Base-by-base conservation (phyloP, 139 green algal species). In the Astrephomene gubernaculifera region DNA sequence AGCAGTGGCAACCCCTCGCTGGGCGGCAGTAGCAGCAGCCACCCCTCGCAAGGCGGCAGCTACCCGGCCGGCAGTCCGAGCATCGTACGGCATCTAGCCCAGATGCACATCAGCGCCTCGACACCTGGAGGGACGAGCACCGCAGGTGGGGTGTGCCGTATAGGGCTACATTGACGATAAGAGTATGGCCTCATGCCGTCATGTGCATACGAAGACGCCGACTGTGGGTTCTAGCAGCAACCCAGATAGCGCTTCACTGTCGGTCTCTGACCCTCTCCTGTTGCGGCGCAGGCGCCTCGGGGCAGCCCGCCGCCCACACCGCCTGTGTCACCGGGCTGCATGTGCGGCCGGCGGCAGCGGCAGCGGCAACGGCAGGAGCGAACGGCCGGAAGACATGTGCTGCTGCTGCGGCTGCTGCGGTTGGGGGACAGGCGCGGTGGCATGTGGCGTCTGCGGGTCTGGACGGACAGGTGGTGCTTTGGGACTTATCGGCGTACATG, bases 401-500 rank as follows among this genome's bases (percentile, higher is more conserved):
- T n/a, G n/a, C n/a, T n/a, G n/a, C n/a, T n/a, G n/a, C 29, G 35
- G 24, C 52, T 41, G 71, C n/a, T 43, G 70, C 14, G 33, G 19
- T 45, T 12, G 71, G 29, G 22, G 31, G 31, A 12, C 9, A 35
- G 19, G 4, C 0, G 35, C 44, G 19, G 10, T 81, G 73, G 73
- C 73, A 81, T 36, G 73, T 69, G 73, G 73, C 73, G 21, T 81
- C 73, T 2, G 36, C 52, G 25, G 73, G 73, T 6, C 53, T 81
- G 43, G 73, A 81, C 27, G 73, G 73, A 12, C 73, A 69, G 54
- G 53, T 81, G 17, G 44, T 81, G 19, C 27, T 81, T 24, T 81
- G 73, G 73, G 53, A 81, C 49, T 53, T 81, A 33, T 81, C 73
- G 35, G 39, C 73, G 21, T 81, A 54, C 33, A 36, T 81, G 68